Evolutionary conservation across 2,329 filamentous ascomycete species (phyloP), one percentile per base, ranked within the genome.

Genomic region (Chaetothyriales sp.): DNA sequence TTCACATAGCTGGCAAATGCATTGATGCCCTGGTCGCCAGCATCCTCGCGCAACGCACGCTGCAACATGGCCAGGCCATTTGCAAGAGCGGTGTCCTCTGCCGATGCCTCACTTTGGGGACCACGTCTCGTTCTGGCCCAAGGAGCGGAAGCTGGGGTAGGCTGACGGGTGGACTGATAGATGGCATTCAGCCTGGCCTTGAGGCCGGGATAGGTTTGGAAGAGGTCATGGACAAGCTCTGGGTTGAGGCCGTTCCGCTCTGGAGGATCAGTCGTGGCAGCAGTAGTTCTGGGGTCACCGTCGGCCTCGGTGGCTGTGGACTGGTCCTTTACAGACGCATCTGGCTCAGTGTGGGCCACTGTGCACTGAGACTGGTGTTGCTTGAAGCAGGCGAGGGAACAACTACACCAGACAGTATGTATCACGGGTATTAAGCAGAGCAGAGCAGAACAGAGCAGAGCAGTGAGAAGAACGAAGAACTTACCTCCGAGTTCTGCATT

Each of bases 381-480:
- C 49, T 71, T 66, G 39, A 68, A 68, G 57, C 71, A 73, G 28
- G 59, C 62, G 39, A 73, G 64, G 8, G 70, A 73, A 51, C 71
- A 73, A 55, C 70, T 73, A 55, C 20, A 48, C 47, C 10, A 32
- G 44, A 46, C 32, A 39, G 32, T 36, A 47, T 47, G 45, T 26
- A 48, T 39, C 42, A 25, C 49, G 46, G 52, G 52, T 51, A 39
- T 48, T 10, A 26, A 32, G 7, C 42, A 32, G n/a, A n/a, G n/a
- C n/a, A n/a, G n/a, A n/a, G n/a, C 48, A 15, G n/a, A 53, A 44
- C 22, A 46, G 18, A 25, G 22, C 22, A 6, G 49, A 28, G 6
- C 45, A 25, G 7, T 50, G 6, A 20, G 12, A 4, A 49, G 19
- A 39, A 44, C 49, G 18, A 44, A 47, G 42, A 28, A 50, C 60